Percentiles rank a stretch among this genome's conserved stretches.
phyloP scores from a whole-genome alignment of 805 yeast species.

The Yarrowia yakushimensis region DNA sequence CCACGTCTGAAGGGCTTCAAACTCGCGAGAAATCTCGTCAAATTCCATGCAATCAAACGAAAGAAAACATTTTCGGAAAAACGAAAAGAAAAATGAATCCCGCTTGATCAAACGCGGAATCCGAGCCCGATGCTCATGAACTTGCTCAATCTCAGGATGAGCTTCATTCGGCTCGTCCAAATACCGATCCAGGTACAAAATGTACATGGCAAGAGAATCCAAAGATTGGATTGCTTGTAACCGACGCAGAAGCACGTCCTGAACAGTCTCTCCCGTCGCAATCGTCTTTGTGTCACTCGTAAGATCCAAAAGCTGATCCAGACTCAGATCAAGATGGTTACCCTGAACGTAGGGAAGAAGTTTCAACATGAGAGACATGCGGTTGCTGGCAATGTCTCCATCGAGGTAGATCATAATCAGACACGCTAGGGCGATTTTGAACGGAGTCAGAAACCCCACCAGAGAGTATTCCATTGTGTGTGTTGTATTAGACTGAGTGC shows the following conservation, averaged over 20 bases:
- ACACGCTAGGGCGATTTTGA: conserved; percentile 31
- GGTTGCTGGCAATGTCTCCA: conserved; percentile 25
- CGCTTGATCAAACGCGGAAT: conserved; percentile 10
- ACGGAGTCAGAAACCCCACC: conserved; percentile 31
- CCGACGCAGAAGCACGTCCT: conserved; percentile 8
- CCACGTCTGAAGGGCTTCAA: not conserved
- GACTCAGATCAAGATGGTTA: not conserved
- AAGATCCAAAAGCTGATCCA: not conserved
- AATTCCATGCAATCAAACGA: conserved; percentile 43
- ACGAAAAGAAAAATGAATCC: conserved; percentile 12
- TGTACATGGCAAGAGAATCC: conserved; percentile 29
- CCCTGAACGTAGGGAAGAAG: conserved; percentile 26
- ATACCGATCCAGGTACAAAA: conserved; percentile 26
- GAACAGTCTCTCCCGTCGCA: not conserved
- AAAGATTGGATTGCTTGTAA: conserved; percentile 26
- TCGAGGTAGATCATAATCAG: conserved; percentile 31
- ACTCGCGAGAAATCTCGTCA: conserved; percentile 38
- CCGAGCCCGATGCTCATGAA: not conserved
- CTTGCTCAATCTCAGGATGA: not conserved
- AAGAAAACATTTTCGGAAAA: conserved; percentile 31
- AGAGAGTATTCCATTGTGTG: conserved; percentile 7
- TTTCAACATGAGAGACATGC: conserved; percentile 33
- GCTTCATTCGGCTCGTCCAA: conserved; percentile 24
- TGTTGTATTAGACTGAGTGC: not conserved
- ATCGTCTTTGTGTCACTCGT: not conserved